Evolutionary conservation across 1,284 basidiomycete genomes (phyloP).

Genomic region (Marasmius oreades): DNA sequence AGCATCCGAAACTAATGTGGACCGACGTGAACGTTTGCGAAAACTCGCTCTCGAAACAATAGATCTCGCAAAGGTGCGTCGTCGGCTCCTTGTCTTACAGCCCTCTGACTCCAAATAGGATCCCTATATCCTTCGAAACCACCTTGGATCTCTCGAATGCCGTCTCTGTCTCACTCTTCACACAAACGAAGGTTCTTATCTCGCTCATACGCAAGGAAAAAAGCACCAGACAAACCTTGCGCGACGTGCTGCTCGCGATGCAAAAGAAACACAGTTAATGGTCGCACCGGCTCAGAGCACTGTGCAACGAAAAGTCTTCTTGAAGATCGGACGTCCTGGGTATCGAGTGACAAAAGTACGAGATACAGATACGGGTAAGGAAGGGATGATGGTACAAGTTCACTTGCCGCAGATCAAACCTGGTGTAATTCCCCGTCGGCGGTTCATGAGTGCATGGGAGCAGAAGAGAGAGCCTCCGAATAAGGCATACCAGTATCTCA

Average conservation of each 20-base stretch:
- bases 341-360: constrained; percentile 90
- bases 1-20: constrained; percentile 91
- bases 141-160: constrained; percentile 96
- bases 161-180: constrained; percentile 96
- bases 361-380: constrained; percentile 73
- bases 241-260: constrained; percentile 91
- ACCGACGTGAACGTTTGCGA: constrained; percentile 89
- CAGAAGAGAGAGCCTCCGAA: constrained; percentile 95
- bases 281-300: constrained; percentile 74
- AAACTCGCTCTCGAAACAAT: constrained; percentile 97
- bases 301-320: constrained; percentile 88
- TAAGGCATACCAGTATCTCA: constrained; percentile 95
- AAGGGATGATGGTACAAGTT: constrained; percentile 96
- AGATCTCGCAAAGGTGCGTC: constrained; percentile 83
- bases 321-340: constrained; percentile 96
- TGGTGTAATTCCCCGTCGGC: constrained; percentile 79
- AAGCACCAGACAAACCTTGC: constrained; percentile 99
- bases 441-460: constrained; percentile 99
- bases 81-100: neutral
- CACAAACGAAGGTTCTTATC: constrained; percentile 98
- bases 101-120: constrained; percentile 53
- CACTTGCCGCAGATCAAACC: constrained; percentile 93
- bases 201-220: constrained; percentile 99
- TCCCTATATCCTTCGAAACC: constrained; percentile 98
- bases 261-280: constrained; percentile 88